Percentiles rank a stretch among this genome's conserved stretches.
Evolutionary conservation across 176 grass and related monocot species (phyloP).

Genomic region (Aechmea fasciata): DNA sequence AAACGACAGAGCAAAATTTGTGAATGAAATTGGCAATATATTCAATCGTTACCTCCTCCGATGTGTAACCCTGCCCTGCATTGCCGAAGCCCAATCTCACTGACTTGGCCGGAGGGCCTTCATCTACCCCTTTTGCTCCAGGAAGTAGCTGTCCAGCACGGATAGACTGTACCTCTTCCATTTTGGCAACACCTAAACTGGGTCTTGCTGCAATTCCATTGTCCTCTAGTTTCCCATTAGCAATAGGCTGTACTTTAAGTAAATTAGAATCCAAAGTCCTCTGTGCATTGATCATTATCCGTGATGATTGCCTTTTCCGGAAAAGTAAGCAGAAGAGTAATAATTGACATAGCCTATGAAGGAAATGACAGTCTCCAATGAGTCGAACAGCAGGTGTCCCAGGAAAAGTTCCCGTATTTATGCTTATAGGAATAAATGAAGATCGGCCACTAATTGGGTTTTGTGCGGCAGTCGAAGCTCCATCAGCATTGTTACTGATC

Average conservation of each 20-base stretch:
- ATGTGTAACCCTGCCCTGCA: conserved; percentile 95
- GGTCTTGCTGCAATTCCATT: conserved; percentile 36
- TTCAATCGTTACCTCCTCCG: conserved; percentile 68
- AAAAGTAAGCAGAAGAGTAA: conserved; percentile 95
- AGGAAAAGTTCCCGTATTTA: conserved; percentile 97
- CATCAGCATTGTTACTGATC: conserved; percentile 90
- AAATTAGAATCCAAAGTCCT: conserved; percentile 61
- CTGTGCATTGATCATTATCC: conserved; percentile 44
- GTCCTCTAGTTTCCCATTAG: conserved; percentile 63
- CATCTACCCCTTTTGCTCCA: conserved; percentile 69
- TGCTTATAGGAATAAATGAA: conserved; percentile 92
- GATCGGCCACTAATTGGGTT: conserved; percentile 70
- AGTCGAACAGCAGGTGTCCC: conserved; percentile 96
- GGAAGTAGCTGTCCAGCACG: conserved; percentile 43
- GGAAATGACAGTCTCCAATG: conserved; percentile 97
- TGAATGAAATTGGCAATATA: not conserved
- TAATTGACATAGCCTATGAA: conserved; percentile 86
- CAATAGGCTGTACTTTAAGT: conserved; percentile 64
- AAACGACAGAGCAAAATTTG: not conserved
- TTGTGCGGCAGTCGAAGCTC: conserved; percentile 53
- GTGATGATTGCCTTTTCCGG: conserved; percentile 68
- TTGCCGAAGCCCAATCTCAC: conserved; percentile 85
- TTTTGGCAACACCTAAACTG: conserved; percentile 50
- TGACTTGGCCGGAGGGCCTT: conserved; percentile 53
- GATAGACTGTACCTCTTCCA: conserved; percentile 54